Base-by-base conservation (phyloP, 2,329 filamentous ascomycete genomes). In the Tetracladium maxilliforme region DNA sequence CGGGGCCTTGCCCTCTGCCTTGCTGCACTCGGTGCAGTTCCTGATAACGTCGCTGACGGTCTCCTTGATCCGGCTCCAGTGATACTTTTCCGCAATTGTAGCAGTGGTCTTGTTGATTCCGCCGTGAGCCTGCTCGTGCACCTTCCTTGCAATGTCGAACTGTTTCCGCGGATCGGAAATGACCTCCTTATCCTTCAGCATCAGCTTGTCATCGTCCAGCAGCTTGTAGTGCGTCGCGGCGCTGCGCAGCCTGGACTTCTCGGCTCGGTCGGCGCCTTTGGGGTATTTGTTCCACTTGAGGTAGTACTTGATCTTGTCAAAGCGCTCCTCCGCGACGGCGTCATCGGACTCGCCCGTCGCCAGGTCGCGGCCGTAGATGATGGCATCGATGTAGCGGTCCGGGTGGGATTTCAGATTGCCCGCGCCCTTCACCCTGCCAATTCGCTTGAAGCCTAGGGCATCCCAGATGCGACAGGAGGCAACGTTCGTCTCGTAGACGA, bases 91-190 rank as follows among this genome's bases (percentile, higher is more conserved):
- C 8, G 87, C 83, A 41, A 98, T 93, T 12, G 74, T 78, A 12
- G 87, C 86, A 2, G 87, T 95, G 1, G 87, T 95, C 58, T 94
- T 94, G 61, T 98, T 98, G 61, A 95, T 95, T 25, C 90, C 90
- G 6, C 79, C 83, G 45, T 98, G 90, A 28, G 56, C 51, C 29
- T 61, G 52, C 26, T 71, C 61, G 51, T 98, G 90, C 19, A 86
- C 65, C 30, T 65, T 61, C 22, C 79, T 64, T 9, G 86, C 82
- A 39, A 95, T 90, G 31, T 90, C 81, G 48, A 92, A 92, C 56
- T 98, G 90, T 36, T 73, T 70, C 41, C 79, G 71, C 9, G 84
- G 82, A 48, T 94, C 86, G 14, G 81, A 79, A 33, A 98, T 81
- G 31, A 98, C 87, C 54, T 95, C 87, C 52, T 95, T 95, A 45